These are phyloP conservation scores for Calonectria ilicicola DNA, from an alignment of 2,329 filamentous ascomycete species.

Conservation along the genomic window DNA sequence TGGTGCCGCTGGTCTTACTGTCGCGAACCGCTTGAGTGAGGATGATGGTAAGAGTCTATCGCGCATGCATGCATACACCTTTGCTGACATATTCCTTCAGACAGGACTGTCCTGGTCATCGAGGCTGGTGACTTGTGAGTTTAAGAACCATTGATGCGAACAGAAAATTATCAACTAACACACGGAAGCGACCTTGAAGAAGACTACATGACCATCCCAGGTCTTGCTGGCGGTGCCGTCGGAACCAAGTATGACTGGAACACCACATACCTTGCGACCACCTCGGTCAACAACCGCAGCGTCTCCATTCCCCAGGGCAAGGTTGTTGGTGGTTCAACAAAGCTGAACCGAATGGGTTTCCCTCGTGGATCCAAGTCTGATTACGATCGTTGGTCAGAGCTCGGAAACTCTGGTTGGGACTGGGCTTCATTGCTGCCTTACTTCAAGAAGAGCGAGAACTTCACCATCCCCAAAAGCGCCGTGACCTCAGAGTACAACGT, in stretches of 20 bases:
- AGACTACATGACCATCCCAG: slow-evolving; percentile 35
- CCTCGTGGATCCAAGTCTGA: slow-evolving; percentile 52
- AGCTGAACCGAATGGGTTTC: slow-evolving; percentile 55
- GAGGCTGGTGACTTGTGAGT: slow-evolving; percentile 4
- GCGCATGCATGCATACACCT: not conserved
- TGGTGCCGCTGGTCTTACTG: not conserved
- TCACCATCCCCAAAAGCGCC: not conserved
- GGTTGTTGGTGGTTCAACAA: slow-evolving; percentile 55
- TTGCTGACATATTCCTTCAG: not conserved
- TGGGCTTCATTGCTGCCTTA: not conserved
- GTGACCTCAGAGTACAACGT: not conserved
- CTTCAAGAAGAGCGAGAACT: slow-evolving; percentile 2
- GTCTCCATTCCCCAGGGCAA: slow-evolving; percentile 40
- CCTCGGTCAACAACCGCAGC: slow-evolving; percentile 27
- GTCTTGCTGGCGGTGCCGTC: slow-evolving; percentile 36
- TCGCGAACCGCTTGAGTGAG: not conserved
- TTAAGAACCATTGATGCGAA: not conserved
- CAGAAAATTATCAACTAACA: not conserved
- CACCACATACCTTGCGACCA: slow-evolving; percentile 23
- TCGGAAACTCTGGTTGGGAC: slow-evolving; percentile 46
- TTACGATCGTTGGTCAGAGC: slow-evolving; percentile 58
- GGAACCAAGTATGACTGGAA: slow-evolving; percentile 42
- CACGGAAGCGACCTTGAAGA: slow-evolving; percentile 30
- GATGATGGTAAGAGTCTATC: not conserved
- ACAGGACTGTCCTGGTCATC: not conserved